Evolutionary conservation across 2,329 filamentous ascomycete genomes (phyloP).

Genomic region (Trichoderma atroviride): DNA sequence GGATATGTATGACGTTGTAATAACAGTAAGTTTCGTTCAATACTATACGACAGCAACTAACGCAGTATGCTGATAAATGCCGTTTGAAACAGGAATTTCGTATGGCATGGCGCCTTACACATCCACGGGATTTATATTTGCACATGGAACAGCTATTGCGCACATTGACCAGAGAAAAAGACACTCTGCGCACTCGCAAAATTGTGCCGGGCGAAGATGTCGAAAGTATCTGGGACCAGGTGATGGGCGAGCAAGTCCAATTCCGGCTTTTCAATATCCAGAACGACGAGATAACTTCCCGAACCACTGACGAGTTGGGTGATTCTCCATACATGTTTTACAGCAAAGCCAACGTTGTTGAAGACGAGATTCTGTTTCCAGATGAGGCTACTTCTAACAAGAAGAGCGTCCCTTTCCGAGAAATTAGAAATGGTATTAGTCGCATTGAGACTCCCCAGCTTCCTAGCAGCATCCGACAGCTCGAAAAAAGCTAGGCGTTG

Average conservation of each 20-base stretch:
- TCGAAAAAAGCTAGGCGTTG: constrained; percentile 21
- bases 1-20: constrained; percentile 30
- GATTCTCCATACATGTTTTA: constrained; percentile 34
- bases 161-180: constrained; percentile 31
- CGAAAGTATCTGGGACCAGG: constrained; percentile 33
- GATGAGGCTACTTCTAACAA: constrained; percentile 30
- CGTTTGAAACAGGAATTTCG: constrained; percentile 32
- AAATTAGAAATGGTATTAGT: constrained; percentile 32
- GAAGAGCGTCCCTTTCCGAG: constrained; percentile 30
- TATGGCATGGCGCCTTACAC: constrained; percentile 34
- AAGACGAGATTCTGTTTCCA: constrained; percentile 35
- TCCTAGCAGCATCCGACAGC: constrained; percentile 23
- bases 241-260: constrained; percentile 29
- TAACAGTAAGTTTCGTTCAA: constrained; percentile 23
- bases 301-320: constrained; percentile 11
- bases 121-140: constrained; percentile 31
- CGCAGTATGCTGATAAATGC: neutral
- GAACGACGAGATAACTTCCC: constrained; percentile 16
- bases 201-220: constrained; percentile 33
- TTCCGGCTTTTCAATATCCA: constrained; percentile 29
- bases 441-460: constrained; percentile 30
- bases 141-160: constrained; percentile 33
- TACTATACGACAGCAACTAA: neutral
- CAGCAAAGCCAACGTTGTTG: constrained; percentile 32
- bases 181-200: constrained; percentile 33